Conservation (phyloP, 306 rosid genomes). For the Quercus cerris region DNA sequence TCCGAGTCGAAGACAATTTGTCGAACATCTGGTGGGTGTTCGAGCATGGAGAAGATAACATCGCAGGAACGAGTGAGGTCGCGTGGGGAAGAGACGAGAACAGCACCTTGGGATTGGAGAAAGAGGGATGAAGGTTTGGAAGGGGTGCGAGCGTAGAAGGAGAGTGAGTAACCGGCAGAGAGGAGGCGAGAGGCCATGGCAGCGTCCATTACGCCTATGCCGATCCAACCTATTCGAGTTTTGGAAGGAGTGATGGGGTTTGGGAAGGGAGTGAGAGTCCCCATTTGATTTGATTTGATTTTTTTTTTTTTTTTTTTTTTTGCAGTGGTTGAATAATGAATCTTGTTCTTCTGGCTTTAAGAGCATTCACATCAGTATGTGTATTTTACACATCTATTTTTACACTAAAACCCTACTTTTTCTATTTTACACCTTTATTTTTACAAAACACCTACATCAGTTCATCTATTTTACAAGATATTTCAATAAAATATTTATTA, state of each 20-base stretch:
- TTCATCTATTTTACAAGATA: too few species aligned
- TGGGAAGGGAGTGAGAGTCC: slow-evolving; percentile 42
- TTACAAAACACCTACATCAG: too few species aligned
- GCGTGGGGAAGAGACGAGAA: too few species aligned
- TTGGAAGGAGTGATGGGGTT: slow-evolving; percentile 35
- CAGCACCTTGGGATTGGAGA: slow-evolving; percentile 57
- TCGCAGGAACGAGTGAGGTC: slow-evolving; percentile 46
- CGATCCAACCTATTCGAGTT: slow-evolving; percentile 74
- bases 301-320: too few species aligned
- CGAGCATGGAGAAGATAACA: slow-evolving; percentile 68
- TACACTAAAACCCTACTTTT: too few species aligned
- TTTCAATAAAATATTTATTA: too few species aligned
- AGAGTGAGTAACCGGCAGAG: slow-evolving; percentile 66
- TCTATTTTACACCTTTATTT: too few species aligned
- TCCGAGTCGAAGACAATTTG: slow-evolving; percentile 28
- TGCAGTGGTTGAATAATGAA: too few species aligned
- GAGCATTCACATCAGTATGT: too few species aligned
- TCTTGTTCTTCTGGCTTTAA: too few species aligned
- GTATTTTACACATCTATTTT: too few species aligned
- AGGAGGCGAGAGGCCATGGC: slow-evolving; percentile 85
- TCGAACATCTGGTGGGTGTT: slow-evolving; percentile 75
- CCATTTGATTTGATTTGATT: too few species aligned
- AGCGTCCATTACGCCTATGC: slow-evolving; percentile 79
- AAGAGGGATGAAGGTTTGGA: slow-evolving; percentile 37
- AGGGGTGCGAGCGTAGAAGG: slow-evolving; percentile 75